phyloP scores from a whole-genome alignment of 2,329 filamentous ascomycete species.

The Ascochyta clinopodiicola region DNA sequence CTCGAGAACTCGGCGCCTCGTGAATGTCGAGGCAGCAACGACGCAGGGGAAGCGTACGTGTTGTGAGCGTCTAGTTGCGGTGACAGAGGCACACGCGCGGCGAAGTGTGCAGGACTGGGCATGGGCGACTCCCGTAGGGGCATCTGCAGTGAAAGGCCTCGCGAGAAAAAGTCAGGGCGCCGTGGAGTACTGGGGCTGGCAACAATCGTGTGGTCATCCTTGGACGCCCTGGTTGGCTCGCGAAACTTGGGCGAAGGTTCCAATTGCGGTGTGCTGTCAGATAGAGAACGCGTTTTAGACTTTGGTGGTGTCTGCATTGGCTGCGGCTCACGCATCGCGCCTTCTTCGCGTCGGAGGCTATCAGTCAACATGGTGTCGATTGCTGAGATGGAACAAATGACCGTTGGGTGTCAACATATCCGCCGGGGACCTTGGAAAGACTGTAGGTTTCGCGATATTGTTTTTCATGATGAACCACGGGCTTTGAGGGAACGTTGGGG shows the following conservation, averaged over 20 bases:
- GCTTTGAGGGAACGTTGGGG: constrained; percentile 12
- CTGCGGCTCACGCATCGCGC: constrained; percentile 21
- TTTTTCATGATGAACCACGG: constrained; percentile 17
- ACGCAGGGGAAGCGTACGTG: constrained; percentile 85
- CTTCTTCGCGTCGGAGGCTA: constrained; percentile 31
- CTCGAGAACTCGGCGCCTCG: constrained; percentile 91
- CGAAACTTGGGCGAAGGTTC: constrained; percentile 56
- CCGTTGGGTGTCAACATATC: constrained; percentile 31
- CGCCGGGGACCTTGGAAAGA: constrained; percentile 20
- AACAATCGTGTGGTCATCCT: constrained; percentile 54
- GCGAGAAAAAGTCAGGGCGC: constrained; percentile 66
- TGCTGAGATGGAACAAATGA: constrained; percentile 15
- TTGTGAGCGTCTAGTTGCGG: constrained; percentile 85
- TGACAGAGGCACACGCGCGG: constrained; percentile 73
- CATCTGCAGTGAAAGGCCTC: constrained; percentile 75
- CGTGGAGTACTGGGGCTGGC: constrained; percentile 67
- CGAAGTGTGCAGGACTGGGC: constrained; percentile 57
- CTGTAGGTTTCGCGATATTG: constrained; percentile 12
- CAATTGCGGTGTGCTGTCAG: constrained; percentile 52
- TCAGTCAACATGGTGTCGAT: constrained; percentile 30
- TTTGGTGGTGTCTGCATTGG: constrained; percentile 37
- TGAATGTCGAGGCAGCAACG: constrained; percentile 85
- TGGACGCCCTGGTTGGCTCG: constrained; percentile 48
- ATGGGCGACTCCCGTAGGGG: constrained; percentile 59
- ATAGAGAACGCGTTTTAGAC: constrained; percentile 54